These are phyloP conservation scores for Penicillium sumatraense DNA, from an alignment of 2,329 filamentous ascomycete species.

Conservation along the genomic window DNA sequence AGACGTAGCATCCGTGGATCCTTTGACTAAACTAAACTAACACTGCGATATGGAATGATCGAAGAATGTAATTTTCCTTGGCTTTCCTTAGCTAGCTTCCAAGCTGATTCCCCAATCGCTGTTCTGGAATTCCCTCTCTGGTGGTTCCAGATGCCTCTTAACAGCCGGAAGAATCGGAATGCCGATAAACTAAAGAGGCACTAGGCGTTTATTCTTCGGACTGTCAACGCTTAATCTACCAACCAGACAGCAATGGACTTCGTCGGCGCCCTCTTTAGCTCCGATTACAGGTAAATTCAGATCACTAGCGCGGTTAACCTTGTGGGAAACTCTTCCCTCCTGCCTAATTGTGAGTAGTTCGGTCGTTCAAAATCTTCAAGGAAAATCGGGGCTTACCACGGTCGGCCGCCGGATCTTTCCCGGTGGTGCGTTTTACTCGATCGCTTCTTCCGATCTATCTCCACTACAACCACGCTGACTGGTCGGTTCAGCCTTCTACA, in stretches of 20 bases:
- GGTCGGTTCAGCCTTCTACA: background rate
- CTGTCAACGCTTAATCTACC: background rate
- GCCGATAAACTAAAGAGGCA: background rate
- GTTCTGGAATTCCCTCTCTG: background rate
- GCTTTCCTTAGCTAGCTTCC: background rate
- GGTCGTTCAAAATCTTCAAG: background rate
- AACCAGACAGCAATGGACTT: background rate
- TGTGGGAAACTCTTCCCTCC: constrained; percentile 1
- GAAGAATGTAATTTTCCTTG: background rate
- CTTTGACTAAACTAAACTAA: background rate
- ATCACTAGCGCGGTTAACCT: constrained; percentile 1
- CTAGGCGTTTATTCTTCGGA: background rate
- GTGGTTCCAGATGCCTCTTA: background rate
- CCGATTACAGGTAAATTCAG: background rate
- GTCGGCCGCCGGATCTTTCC: constrained; percentile 4
- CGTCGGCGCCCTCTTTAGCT: background rate
- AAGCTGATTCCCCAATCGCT: background rate
- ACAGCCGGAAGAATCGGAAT: background rate
- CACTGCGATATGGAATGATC: background rate
- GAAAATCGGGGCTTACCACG: background rate
- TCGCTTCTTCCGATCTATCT: constrained; percentile 3
- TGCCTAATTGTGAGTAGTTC: constrained; percentile 12
- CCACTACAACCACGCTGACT: constrained; percentile 4
- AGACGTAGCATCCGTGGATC: background rate
- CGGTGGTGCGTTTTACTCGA: constrained; percentile 11